Conservation (phyloP, 2,329 filamentous ascomycete genomes). For the Mycosphaerella arachidis region DNA sequence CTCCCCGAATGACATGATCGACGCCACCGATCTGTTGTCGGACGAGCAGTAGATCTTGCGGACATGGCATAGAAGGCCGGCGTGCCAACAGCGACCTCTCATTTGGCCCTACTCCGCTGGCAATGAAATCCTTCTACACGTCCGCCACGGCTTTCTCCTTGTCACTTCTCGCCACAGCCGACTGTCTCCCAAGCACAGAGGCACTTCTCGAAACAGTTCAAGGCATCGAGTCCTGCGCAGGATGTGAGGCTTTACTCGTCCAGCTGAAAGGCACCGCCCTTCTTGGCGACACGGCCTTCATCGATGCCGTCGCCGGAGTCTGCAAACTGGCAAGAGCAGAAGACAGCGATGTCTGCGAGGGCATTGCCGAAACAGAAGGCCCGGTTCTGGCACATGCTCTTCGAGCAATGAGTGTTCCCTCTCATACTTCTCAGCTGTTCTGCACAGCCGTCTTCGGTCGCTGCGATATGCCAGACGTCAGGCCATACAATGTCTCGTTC, state of each 20-base stretch:
- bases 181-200: not conserved
- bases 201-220: not conserved
- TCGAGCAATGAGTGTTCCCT: slow-evolving; percentile 45
- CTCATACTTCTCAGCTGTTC: slow-evolving; percentile 49
- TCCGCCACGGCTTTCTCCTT: not conserved
- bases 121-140: not conserved
- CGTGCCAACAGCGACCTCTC: not conserved
- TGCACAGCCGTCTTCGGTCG: slow-evolving; percentile 53
- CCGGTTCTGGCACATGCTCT: slow-evolving; percentile 51
- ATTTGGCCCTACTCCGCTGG: not conserved
- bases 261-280: slow-evolving; percentile 43
- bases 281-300: slow-evolving; percentile 42
- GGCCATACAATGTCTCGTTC: slow-evolving; percentile 42
- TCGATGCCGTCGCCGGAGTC: slow-evolving; percentile 35
- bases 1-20: too few species aligned
- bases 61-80: not conserved
- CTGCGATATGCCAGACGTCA: slow-evolving; percentile 48
- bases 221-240: slow-evolving; percentile 2
- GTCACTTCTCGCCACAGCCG: not conserved
- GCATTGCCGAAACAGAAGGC: slow-evolving; percentile 49
- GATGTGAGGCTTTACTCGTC: slow-evolving; percentile 25
- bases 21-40: too few species aligned
- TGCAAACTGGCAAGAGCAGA: slow-evolving; percentile 38
- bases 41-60: not conserved
- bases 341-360: slow-evolving; percentile 54